phyloP scores from a whole-genome alignment of 2,329 filamentous ascomycete genomes.

The Alternaria postmessia region DNA sequence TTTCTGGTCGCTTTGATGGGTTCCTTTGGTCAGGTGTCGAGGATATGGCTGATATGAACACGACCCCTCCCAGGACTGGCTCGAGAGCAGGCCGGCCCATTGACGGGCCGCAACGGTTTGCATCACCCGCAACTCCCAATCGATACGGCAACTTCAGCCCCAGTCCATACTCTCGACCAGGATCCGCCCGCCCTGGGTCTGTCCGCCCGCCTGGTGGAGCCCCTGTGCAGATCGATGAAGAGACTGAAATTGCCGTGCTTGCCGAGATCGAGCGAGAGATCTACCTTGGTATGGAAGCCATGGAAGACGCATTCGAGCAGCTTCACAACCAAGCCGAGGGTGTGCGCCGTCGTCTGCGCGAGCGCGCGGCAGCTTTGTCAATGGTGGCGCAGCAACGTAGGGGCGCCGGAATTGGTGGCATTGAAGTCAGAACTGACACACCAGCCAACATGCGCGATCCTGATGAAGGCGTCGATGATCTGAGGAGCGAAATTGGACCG shows the following conservation, averaged over 20 bases:
- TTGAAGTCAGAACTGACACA: slow-evolving; percentile 59
- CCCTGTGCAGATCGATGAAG: slow-evolving; percentile 89
- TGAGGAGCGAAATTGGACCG: slow-evolving; percentile 67
- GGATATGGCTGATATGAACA: slow-evolving; percentile 49
- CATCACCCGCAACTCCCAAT: slow-evolving; percentile 64
- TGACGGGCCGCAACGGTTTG: slow-evolving; percentile 49
- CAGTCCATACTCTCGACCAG: slow-evolving; percentile 27
- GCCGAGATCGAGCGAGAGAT: slow-evolving; percentile 94
- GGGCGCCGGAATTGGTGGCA: slow-evolving; percentile 53
- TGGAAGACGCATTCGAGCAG: slow-evolving; percentile 92
- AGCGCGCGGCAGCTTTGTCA: slow-evolving; percentile 81
- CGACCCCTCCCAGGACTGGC: slow-evolving; percentile 31
- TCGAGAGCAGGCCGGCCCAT: slow-evolving; percentile 51
- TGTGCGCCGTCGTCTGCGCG: slow-evolving; percentile 79
- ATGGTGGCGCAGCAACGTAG: slow-evolving; percentile 67
- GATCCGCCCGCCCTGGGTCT: slow-evolving; percentile 34
- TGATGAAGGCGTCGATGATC: slow-evolving; percentile 51
- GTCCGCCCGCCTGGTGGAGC: slow-evolving; percentile 57
- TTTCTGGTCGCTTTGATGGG: slow-evolving; percentile 91
- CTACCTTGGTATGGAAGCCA: slow-evolving; percentile 89
- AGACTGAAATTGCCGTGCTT: slow-evolving; percentile 87
- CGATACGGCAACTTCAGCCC: slow-evolving; percentile 48
- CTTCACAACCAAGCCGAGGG: slow-evolving; percentile 86
- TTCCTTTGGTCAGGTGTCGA: slow-evolving; percentile 95
- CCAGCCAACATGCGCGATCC: slow-evolving; percentile 51